These are phyloP conservation scores for Scortechinia acanthostroma DNA, from an alignment of 2,329 filamentous ascomycete species.

Conservation along the genomic window DNA sequence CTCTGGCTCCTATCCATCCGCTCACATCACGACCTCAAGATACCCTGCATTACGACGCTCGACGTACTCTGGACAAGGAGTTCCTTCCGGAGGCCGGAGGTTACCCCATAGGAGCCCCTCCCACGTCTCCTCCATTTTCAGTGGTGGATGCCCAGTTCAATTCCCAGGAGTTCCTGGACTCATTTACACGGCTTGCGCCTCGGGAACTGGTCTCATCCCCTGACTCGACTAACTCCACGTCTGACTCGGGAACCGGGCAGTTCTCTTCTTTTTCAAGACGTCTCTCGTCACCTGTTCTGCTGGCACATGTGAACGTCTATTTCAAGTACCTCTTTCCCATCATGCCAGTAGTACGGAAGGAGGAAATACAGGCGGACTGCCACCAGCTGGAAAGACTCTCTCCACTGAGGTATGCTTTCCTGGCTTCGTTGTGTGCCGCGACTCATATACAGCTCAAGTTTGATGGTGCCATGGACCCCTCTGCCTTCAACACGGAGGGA, in stretches of 20 bases:
- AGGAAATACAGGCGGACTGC: slow-evolving; percentile 21
- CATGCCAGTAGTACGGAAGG: slow-evolving; percentile 27
- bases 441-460: slow-evolving; percentile 32
- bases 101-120: not conserved
- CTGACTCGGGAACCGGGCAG: not conserved
- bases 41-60: too few relatives aligned
- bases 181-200: not conserved
- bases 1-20: slow-evolving; percentile 22
- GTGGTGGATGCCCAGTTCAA: not conserved
- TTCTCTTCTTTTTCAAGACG: slow-evolving; percentile 4
- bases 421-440: slow-evolving; percentile 28
- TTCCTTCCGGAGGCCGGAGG: not conserved
- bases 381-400: slow-evolving; percentile 11
- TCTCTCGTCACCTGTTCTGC: slow-evolving; percentile 19
- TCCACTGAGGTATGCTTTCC: slow-evolving; percentile 25
- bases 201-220: not conserved
- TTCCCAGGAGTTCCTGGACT: not conserved
- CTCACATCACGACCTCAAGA: slow-evolving; percentile 7
- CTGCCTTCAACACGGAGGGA: not conserved
- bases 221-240: not conserved
- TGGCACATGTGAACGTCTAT: slow-evolving; percentile 28
- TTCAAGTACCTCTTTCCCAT: slow-evolving; percentile 30
- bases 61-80: not conserved
- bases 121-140: not conserved
- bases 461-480: slow-evolving; percentile 13